Conservation (phyloP, 2,329 filamentous ascomycete species). For the Aspergillus ustus region DNA sequence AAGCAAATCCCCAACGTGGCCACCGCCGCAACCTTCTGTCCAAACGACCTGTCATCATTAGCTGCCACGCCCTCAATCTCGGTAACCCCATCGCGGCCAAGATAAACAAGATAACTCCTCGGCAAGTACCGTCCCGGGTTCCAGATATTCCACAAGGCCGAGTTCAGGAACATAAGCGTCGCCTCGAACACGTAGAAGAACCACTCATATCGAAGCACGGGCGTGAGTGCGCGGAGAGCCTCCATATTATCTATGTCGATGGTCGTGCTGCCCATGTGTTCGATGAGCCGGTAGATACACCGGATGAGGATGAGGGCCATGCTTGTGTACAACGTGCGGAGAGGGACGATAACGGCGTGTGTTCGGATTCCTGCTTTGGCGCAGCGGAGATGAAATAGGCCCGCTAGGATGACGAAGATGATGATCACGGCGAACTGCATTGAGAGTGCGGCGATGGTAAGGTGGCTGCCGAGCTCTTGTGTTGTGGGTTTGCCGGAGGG, state of each 20-base stretch:
- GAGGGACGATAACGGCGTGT: slow-evolving; percentile 24
- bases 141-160: slow-evolving; percentile 54
- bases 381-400: slow-evolving; percentile 25
- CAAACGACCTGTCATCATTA: not conserved
- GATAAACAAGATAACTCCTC: slow-evolving; percentile 16
- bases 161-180: slow-evolving; percentile 57
- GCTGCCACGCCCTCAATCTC: not conserved
- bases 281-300: slow-evolving; percentile 60
- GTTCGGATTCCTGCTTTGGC: not conserved
- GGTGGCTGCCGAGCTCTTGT: slow-evolving; percentile 42
- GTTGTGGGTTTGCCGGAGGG: slow-evolving; percentile 49
- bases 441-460: slow-evolving; percentile 56
- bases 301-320: slow-evolving; percentile 54
- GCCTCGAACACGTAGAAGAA: slow-evolving; percentile 66
- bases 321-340: slow-evolving; percentile 58
- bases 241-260: slow-evolving; percentile 42
- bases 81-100: not conserved
- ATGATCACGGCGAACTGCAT: slow-evolving; percentile 27
- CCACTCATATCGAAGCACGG: slow-evolving; percentile 61
- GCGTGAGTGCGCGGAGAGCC: slow-evolving; percentile 40
- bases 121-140: slow-evolving; percentile 60
- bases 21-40: not conserved
- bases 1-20: not conserved
- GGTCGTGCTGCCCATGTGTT: slow-evolving; percentile 57
- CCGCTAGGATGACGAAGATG: slow-evolving; percentile 22